These are phyloP conservation scores for Kwoniella pini DNA, from an alignment of 768 basidiomycete species.

Conservation along the genomic window DNA sequence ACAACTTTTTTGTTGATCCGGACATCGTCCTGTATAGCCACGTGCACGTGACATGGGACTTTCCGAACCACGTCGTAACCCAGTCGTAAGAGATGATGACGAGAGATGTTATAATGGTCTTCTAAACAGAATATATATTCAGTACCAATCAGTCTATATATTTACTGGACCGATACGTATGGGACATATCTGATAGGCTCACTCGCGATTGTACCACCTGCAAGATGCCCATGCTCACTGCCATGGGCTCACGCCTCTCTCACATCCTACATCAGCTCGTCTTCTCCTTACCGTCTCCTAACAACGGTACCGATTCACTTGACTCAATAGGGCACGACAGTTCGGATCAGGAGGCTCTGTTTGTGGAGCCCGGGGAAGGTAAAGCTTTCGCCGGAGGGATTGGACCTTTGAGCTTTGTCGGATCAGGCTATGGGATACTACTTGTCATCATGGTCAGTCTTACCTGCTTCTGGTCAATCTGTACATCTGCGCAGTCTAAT, in stretches of 20 bases:
- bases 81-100: no score
- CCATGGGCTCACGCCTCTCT: slow-evolving; percentile 35
- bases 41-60: no score
- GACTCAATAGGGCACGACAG: neutral
- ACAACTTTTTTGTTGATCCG: no score
- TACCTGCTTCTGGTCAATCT: neutral
- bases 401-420: slow-evolving; percentile 44
- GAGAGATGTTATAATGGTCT: no score
- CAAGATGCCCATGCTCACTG: slow-evolving; percentile 38
- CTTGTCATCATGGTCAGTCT: slow-evolving; percentile 46
- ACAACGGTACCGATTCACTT: slow-evolving; percentile 19
- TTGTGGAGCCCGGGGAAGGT: slow-evolving; percentile 45
- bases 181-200: no score
- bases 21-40: no score
- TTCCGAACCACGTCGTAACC: no score
- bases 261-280: slow-evolving; percentile 37
- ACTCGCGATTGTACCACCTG: no score
- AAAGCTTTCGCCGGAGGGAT: slow-evolving; percentile 44
- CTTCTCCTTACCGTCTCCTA: slow-evolving; percentile 45
- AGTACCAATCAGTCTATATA: no score
- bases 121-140: no score
- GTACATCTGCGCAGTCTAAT: neutral
- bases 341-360: slow-evolving; percentile 2
- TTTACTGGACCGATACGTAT: no score
- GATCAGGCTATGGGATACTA: slow-evolving; percentile 48